A percentile compares a stretch with the other conserved stretches of the same genome.
phyloP scores from a whole-genome alignment of 805 yeast genomes.

The Metschnikowia drakensbergensis region DNA sequence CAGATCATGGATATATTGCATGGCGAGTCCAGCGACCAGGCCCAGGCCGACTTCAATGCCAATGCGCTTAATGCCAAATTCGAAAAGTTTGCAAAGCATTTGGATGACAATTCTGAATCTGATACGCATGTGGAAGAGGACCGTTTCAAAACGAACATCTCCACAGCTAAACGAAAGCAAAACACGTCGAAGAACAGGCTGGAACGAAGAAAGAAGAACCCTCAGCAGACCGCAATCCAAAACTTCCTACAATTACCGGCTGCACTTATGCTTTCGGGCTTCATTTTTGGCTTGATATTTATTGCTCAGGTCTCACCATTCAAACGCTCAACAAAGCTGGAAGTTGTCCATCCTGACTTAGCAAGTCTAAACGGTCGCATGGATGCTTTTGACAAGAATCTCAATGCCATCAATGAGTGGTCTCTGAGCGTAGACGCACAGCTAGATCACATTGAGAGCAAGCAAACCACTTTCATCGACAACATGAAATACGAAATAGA shows the following conservation, averaged over 20 bases:
- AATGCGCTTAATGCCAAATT: constrained; percentile 17
- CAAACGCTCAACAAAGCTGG: neutral
- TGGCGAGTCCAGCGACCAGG: neutral
- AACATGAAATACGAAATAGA: constrained; percentile 19
- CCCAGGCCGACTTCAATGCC: constrained; percentile 8
- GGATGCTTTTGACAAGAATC: constrained; percentile 9
- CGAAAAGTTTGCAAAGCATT: constrained; percentile 15
- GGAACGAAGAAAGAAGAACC: neutral
- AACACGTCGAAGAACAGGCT: neutral
- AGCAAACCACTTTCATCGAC: constrained; percentile 15
- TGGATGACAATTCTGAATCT: constrained; percentile 5
- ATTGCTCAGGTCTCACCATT: neutral
- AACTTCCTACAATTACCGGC: neutral
- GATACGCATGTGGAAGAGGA: constrained; percentile 15
- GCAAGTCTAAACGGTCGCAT: constrained; percentile 10
- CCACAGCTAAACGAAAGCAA: neutral
- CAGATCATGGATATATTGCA: constrained; percentile 12
- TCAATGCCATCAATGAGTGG: constrained; percentile 15
- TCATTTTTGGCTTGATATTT: constrained; percentile 2
- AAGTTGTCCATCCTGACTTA: neutral
- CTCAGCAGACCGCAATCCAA: neutral
- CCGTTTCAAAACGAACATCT: neutral
- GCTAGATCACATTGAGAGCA: constrained; percentile 19
- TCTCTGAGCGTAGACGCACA: constrained; percentile 17
- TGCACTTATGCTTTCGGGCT: constrained; percentile 3